phyloP scores from a whole-genome alignment of 2,329 filamentous ascomycete genomes.

The Coniochaeta ligniaria region DNA sequence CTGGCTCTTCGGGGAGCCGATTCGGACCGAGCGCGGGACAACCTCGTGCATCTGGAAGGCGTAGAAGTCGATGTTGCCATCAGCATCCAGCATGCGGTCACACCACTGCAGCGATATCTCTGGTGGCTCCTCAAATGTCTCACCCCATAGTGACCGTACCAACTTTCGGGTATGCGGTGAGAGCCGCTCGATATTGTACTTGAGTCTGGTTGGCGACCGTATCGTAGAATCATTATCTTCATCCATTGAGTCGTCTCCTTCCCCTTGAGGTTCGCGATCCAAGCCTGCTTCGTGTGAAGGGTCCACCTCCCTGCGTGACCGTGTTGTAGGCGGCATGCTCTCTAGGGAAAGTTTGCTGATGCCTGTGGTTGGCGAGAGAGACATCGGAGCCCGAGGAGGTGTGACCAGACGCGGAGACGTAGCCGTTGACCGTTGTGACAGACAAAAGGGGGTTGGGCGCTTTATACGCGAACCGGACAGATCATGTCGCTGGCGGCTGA shows the following conservation, averaged over 20 bases:
- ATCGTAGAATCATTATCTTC: constrained; percentile 20
- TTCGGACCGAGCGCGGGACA: constrained; percentile 43
- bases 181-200: constrained; percentile 32
- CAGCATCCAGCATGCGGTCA: constrained; percentile 24
- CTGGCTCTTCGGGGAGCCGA: constrained; percentile 31
- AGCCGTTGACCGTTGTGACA: background rate
- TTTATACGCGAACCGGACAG: background rate
- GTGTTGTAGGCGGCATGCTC: constrained; percentile 28
- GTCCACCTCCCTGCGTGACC: constrained; percentile 20
- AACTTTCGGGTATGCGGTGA: constrained; percentile 25
- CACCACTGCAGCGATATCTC: constrained; percentile 43
- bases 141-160: constrained; percentile 35
- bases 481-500: background rate
- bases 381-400: constrained; percentile 20
- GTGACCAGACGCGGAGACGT: background rate
- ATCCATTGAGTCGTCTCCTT: constrained; percentile 15
- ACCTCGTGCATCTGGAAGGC: constrained; percentile 50
- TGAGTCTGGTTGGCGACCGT: constrained; percentile 30
- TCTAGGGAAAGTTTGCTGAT: constrained; percentile 34
- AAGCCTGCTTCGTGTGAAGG: constrained; percentile 11
- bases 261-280: constrained; percentile 15
- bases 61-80: constrained; percentile 34
- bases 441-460: background rate
- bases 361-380: constrained; percentile 20
- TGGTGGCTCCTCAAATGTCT: constrained; percentile 30